These are phyloP conservation scores for Penicillium bovifimosum DNA, from an alignment of 495 filamentous ascomycete genomes.

Conservation along the genomic window DNA sequence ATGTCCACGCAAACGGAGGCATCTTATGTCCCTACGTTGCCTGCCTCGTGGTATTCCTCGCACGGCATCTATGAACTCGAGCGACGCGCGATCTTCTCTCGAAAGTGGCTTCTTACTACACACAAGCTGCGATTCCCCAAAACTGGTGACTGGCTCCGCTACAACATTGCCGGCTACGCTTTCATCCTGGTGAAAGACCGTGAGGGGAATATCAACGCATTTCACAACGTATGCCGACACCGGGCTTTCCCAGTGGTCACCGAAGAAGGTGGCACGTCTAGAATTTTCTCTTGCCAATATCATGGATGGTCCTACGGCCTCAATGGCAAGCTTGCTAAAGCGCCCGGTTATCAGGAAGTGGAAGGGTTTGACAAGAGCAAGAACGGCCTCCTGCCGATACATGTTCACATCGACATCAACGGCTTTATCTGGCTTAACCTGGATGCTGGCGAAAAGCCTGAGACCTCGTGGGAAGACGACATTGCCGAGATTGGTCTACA, in stretches of 20 bases:
- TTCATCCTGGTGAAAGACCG: conserved; percentile 48
- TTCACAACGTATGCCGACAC: conserved; percentile 56
- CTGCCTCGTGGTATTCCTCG: conserved; percentile 46
- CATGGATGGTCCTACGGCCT: conserved; percentile 58
- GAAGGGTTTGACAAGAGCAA: conserved; percentile 50
- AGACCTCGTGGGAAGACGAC: conserved; percentile 39
- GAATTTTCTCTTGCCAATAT: conserved; percentile 52
- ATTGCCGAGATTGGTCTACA: conserved; percentile 35
- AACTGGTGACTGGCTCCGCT: conserved; percentile 45
- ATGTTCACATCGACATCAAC: conserved; percentile 41
- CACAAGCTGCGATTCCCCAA: conserved; percentile 43
- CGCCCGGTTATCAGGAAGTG: conserved; percentile 49
- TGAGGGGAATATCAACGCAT: conserved; percentile 47
- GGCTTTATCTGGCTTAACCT: conserved; percentile 51
- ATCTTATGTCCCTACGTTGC: conserved; percentile 22
- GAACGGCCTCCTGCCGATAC: conserved; percentile 44
- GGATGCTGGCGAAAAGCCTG: conserved; percentile 36
- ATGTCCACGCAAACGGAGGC: conserved; percentile 12
- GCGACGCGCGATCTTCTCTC: conserved; percentile 48
- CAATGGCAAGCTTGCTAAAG: conserved; percentile 54
- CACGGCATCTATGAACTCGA: conserved; percentile 49
- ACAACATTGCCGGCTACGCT: conserved; percentile 42
- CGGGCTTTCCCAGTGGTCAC: conserved; percentile 52
- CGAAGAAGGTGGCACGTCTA: conserved; percentile 41
- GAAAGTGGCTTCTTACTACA: conserved; percentile 50